Conservation (phyloP, 75 land plant species). For the Isoetes taiwanensis region DNA sequence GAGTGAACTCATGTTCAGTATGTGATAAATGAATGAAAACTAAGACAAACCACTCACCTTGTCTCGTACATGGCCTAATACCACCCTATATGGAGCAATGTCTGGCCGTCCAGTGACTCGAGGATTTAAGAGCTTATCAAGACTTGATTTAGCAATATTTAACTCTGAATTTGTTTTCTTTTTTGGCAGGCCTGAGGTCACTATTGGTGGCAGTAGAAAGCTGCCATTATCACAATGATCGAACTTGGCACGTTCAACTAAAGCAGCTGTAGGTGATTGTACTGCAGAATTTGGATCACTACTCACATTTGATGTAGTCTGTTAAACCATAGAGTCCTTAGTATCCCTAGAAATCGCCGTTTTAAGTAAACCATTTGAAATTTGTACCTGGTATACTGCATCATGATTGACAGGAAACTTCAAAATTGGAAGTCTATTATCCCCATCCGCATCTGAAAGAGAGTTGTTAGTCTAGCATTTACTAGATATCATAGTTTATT, state of each 20-base stretch:
- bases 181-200: constrained; percentile 29
- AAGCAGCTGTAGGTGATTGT: constrained; percentile 18
- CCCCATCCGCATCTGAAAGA: constrained; percentile 26
- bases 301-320: constrained; percentile 9
- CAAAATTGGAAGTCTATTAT: constrained; percentile 35
- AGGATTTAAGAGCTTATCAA: constrained; percentile 81
- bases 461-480: no score
- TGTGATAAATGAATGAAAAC: no score
- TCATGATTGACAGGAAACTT: constrained; percentile 55
- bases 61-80: constrained; percentile 79
- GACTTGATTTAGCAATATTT: constrained; percentile 54
- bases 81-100: constrained; percentile 79
- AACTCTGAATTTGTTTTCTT: constrained; percentile 55
- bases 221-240: neutral
- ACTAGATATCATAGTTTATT: no score
- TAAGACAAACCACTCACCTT: constrained; percentile 35
- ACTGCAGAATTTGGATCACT: constrained; percentile 11
- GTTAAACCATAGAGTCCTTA: constrained; percentile 11
- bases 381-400: constrained; percentile 16
- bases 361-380: neutral
- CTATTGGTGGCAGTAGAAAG: neutral
- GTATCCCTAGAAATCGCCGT: neutral
- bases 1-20: neutral
- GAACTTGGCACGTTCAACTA: constrained; percentile 6
- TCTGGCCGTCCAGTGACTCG: constrained; percentile 51